Evolutionary conservation across 139 green algal species (phyloP), one percentile per base, ranked within the genome.

Genomic region (Coelastrella sp.): DNA sequence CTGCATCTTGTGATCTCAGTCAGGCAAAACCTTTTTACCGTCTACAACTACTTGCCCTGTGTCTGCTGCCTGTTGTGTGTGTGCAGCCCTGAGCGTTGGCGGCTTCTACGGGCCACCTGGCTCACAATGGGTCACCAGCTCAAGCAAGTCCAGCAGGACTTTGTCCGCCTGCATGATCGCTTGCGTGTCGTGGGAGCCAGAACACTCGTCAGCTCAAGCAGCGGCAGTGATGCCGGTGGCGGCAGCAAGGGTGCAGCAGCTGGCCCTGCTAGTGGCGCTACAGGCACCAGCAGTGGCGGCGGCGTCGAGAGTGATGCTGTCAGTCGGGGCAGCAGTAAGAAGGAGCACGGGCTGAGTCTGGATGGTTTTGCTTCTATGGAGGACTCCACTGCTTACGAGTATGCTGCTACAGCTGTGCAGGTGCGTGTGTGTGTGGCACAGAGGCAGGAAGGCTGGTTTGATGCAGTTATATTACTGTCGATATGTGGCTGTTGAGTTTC

Each of bases 91-190:
- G 58, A 87, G 61, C 60, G 82, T 17, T 87, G 82, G 82, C 60
- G 82, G 61, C 61, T 87, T n/a, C 82, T 87, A 25, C 25, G 17
- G 6, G 82, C 82, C 58, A 87, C 82, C 15, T 87, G 82, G 82
- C 65, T 78, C 7, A 87, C 82, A 8, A 87, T 87, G 82, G 25
- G 27, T 15, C 24, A 20, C 27, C 82, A 87, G 82, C 82, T 87
- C 15, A 20, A 61, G 61, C 65, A 79, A 56, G 82, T 87, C 63
- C 82, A 87, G 65, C 20, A 78, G 17, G 82, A 87, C 27, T 87
- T 87, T 63, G 63, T 17, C 22, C 63, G 14, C 65, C 82, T 87
- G 82, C 82, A 87, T 49, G 15, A 65, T 8, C 65, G 57, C 25
- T 63, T 87, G 27, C 82, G 24, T 7, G 78, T 19, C 15, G 74